phyloP scores from a whole-genome alignment of 2,329 filamentous ascomycete species.

The Colletotrichum zoysiae region DNA sequence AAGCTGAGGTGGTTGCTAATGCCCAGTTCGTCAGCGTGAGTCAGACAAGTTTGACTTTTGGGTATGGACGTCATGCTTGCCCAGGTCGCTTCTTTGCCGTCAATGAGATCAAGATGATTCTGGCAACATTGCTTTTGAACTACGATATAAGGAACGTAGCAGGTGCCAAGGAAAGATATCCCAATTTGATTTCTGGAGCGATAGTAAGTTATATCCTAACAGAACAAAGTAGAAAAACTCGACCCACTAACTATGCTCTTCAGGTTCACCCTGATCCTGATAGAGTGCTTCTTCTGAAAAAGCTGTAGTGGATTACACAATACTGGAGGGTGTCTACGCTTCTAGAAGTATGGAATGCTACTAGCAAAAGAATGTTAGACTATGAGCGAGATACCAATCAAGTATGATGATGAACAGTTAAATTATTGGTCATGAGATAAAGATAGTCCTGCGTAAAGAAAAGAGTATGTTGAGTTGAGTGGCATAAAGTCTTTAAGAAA shows the following conservation, averaged over 20 bases:
- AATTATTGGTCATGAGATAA: background rate
- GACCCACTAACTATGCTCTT: background rate
- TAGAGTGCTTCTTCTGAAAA: conserved; percentile 29
- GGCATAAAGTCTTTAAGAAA: background rate
- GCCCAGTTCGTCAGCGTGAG: conserved; percentile 57
- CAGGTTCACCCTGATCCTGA: conserved; percentile 29
- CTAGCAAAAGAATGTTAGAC: background rate
- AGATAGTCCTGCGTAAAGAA: background rate
- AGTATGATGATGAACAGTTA: background rate
- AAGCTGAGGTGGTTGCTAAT: conserved; percentile 29
- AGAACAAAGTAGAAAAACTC: no score
- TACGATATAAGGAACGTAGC: conserved; percentile 54
- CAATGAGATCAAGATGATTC: conserved; percentile 60
- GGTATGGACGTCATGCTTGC: conserved; percentile 56
- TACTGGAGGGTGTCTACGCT: no score
- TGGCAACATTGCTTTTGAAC: conserved; percentile 55
- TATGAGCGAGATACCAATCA: no score
- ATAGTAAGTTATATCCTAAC: conserved; percentile 8
- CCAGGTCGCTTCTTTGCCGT: conserved; percentile 60
- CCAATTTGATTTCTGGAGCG: conserved; percentile 24
- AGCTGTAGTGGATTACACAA: background rate
- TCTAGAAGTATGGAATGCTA: background rate
- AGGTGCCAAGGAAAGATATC: conserved; percentile 42
- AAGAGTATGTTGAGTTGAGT: background rate
- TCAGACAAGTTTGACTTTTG: conserved; percentile 54